A percentile compares a stretch with the other conserved stretches of the same genome.
Evolutionary conservation across 768 basidiomycete genomes (phyloP).

Genomic region (Termitomyces titanicus): DNA sequence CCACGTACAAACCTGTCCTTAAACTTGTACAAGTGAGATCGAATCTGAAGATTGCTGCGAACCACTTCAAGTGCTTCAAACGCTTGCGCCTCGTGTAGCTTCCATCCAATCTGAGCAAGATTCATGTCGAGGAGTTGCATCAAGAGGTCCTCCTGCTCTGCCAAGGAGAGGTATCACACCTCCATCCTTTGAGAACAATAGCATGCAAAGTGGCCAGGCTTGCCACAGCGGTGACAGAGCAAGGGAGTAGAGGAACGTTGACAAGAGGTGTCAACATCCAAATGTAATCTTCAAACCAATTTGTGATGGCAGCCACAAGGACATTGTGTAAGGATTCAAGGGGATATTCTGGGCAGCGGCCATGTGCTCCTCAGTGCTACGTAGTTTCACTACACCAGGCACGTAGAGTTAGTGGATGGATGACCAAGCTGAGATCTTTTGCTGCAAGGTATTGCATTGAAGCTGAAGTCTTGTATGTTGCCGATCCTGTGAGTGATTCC

Average conservation of each 20-base stretch:
- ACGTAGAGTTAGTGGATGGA: background rate
- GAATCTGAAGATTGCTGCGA: slow-evolving; percentile 5
- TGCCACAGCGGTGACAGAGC: no score
- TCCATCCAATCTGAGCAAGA: background rate
- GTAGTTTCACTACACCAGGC: background rate
- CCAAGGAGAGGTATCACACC: no score
- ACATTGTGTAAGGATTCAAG: background rate
- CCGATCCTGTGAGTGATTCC: slow-evolving; percentile 5
- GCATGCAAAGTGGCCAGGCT: no score
- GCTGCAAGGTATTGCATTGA: background rate
- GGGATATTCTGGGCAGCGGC: background rate
- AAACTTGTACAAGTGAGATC: slow-evolving; percentile 5
- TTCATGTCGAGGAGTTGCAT: background rate
- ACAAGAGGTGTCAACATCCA: no score
- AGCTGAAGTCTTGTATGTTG: slow-evolving; percentile 9
- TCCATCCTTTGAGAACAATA: no score
- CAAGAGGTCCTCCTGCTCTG: no score
- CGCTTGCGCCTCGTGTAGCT: slow-evolving; percentile 2
- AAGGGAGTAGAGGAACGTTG: no score
- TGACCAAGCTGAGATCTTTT: background rate
- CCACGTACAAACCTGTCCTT: slow-evolving; percentile 11
- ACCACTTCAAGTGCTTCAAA: slow-evolving; percentile 8
- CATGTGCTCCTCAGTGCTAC: background rate
- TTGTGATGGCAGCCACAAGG: background rate
- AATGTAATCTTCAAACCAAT: background rate